Evolutionary conservation across 805 yeast genomes (phyloP), one percentile per base, ranked within the genome.

Genomic region (Nadsonia fulvescens): DNA sequence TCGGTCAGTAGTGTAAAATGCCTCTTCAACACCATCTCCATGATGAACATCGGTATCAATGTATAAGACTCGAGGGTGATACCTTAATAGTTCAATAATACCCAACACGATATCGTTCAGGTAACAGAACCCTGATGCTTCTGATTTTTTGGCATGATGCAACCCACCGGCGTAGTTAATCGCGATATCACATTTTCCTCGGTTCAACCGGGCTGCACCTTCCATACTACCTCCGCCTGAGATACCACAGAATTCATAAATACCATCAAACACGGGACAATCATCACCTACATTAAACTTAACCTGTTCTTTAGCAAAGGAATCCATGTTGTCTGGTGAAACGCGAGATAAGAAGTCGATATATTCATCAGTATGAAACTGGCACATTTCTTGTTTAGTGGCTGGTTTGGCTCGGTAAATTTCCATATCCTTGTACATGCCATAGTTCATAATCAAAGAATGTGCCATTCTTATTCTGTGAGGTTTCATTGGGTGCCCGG

Each of bases 401-500:
- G 98, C 98, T 1, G 96, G 94, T 50, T 82, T 83, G 22, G 96
- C 95, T 26, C 95, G 66, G 51, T 83, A 83, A 25, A 89, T 79
- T 48, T 89, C 96, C 94, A 89, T 86, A 53, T 86, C 77, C 51
- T 83, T 81, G 57, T 89, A 83, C 28, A 89, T 63, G 2, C 95
- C 96, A 50, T 89, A 89, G 54, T 86, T 83, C 93, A 89, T 86
- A 37, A 89, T 78, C 43, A 89, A 61, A 21, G 93, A 79, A 51
- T 89, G 96, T 5, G 96, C 92, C 93, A 89, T 83, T 68, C 96
- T 75, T 56, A 89, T 82, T 46, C 98, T 70, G 51, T 86, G 95
- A 13, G 98, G 98, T 49, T 89, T 89, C 98, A 89, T 89, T 20
- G 95, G 95, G 51, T 89, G 98, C 15, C 94, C 94, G 4, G 94